Conservation (phyloP, 495 filamentous ascomycete species). For the Penicillium psychrofluorescens region DNA sequence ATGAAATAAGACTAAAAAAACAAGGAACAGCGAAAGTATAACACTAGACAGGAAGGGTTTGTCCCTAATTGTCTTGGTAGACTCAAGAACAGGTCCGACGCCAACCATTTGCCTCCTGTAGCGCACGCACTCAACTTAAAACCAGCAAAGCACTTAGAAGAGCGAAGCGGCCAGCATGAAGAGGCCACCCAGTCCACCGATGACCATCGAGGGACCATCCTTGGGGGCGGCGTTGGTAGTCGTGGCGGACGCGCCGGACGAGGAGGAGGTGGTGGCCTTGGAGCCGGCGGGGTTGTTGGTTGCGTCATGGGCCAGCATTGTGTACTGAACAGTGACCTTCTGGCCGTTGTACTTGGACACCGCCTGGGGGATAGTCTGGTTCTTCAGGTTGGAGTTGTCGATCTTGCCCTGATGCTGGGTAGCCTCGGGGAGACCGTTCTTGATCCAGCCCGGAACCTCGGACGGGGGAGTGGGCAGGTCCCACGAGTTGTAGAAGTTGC, state of each 20-base stretch:
- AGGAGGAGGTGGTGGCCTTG: constrained; percentile 21
- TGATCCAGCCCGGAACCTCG: constrained; percentile 45
- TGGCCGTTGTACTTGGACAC: constrained; percentile 50
- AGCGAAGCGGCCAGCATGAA: constrained; percentile 23
- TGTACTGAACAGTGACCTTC: constrained; percentile 48
- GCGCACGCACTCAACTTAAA: background rate
- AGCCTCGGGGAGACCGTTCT: constrained; percentile 45
- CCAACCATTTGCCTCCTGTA: background rate
- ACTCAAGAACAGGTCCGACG: too few species aligned
- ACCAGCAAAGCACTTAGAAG: constrained; percentile 5
- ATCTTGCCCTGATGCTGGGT: constrained; percentile 52
- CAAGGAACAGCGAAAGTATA: background rate
- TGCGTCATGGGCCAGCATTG: constrained; percentile 39
- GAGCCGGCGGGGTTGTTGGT: constrained; percentile 45
- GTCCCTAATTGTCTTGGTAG: too few species aligned
- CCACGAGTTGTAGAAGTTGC: constrained; percentile 66
- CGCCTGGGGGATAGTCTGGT: constrained; percentile 33
- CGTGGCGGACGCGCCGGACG: constrained; percentile 12
- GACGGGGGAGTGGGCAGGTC: constrained; percentile 53
- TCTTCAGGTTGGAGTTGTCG: constrained; percentile 20
- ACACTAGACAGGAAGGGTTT: background rate
- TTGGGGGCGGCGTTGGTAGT: constrained; percentile 25
- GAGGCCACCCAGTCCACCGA: constrained; percentile 15
- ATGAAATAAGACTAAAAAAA: constrained; percentile 9
- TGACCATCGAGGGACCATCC: constrained; percentile 10